phyloP scores from a whole-genome alignment of 495 filamentous ascomycete species.

The Penicillium samsonianum region DNA sequence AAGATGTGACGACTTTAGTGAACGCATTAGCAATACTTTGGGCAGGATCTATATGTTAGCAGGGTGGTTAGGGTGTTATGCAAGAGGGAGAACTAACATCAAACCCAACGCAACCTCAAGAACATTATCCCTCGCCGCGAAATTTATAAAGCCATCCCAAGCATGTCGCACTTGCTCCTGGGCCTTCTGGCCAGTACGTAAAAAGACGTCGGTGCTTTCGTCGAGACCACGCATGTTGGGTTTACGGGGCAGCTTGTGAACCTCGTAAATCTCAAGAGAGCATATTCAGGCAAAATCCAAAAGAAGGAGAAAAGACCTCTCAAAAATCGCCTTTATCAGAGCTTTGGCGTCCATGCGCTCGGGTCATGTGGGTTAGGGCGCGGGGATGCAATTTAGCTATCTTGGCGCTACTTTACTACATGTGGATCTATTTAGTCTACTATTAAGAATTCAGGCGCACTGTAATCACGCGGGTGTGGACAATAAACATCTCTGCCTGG shows the following conservation, averaged over 20 bases:
- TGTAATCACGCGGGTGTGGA: background rate
- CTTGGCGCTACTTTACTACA: background rate
- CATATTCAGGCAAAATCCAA: background rate
- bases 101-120: slow-evolving; percentile 74
- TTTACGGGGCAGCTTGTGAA: background rate
- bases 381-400: background rate
- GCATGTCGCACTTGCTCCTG: slow-evolving; percentile 41
- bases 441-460: background rate
- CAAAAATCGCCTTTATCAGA: background rate
- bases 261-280: background rate
- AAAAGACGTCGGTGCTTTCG: slow-evolving; percentile 27
- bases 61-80: background rate
- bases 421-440: background rate
- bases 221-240: slow-evolving; percentile 38
- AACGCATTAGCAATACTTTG: slow-evolving; percentile 70
- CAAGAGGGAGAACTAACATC: slow-evolving; percentile 50
- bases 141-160: slow-evolving; percentile 66
- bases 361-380: slow-evolving; percentile 1
- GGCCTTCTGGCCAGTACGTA: slow-evolving; percentile 35
- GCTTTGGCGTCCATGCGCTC: background rate
- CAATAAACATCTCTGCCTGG: background rate
- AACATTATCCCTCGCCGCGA: slow-evolving; percentile 72
- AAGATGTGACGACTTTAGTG: slow-evolving; percentile 68
- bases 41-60: background rate
- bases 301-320: background rate